A percentile compares a stretch with the other conserved stretches of the same genome.
phyloP scores from a whole-genome alignment of 768 basidiomycete species.

The Daedaleopsis sinensis region DNA sequence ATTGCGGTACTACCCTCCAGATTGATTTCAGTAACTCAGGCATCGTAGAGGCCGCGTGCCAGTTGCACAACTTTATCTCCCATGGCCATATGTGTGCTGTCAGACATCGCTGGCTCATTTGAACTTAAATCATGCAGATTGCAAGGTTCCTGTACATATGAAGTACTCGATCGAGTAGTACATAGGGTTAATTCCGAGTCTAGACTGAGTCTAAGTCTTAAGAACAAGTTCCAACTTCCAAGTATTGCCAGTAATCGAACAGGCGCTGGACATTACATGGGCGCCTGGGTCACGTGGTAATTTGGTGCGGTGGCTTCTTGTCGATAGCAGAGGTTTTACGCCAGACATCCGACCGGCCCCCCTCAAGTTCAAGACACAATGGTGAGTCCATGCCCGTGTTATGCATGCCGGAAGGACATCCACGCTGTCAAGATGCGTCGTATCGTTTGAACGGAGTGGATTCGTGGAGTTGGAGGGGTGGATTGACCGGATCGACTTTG shows the following conservation, averaged over 20 bases:
- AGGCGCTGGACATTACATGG: neutral
- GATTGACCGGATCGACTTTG: constrained; percentile 33
- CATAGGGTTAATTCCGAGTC: too few relatives aligned
- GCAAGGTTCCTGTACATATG: too few relatives aligned
- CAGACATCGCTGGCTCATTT: too few relatives aligned
- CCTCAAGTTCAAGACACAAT: constrained; percentile 42
- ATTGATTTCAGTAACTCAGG: too few relatives aligned
- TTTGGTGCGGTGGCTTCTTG: constrained; percentile 14
- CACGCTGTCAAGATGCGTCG: constrained; percentile 4
- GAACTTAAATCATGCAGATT: too few relatives aligned
- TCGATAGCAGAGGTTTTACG: constrained; percentile 17
- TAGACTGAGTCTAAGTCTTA: too few relatives aligned
- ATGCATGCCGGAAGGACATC: constrained; percentile 15
- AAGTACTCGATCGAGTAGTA: too few relatives aligned
- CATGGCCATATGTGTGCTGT: too few relatives aligned
- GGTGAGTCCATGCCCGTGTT: constrained; percentile 43
- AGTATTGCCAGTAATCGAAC: neutral
- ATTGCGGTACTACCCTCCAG: too few relatives aligned
- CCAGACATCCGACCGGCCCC: constrained; percentile 27
- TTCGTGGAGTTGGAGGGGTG: constrained; percentile 31
- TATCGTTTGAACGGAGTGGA: constrained; percentile 25
- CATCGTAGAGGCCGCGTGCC: too few relatives aligned
- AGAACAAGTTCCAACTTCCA: too few relatives aligned
- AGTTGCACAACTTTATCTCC: too few relatives aligned
- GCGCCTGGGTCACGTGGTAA: constrained; percentile 16